A percentile compares a stretch with the other conserved stretches of the same genome.
phyloP scores from a whole-genome alignment of 768 basidiomycete genomes.

The Leccinum ochraceum region DNA sequence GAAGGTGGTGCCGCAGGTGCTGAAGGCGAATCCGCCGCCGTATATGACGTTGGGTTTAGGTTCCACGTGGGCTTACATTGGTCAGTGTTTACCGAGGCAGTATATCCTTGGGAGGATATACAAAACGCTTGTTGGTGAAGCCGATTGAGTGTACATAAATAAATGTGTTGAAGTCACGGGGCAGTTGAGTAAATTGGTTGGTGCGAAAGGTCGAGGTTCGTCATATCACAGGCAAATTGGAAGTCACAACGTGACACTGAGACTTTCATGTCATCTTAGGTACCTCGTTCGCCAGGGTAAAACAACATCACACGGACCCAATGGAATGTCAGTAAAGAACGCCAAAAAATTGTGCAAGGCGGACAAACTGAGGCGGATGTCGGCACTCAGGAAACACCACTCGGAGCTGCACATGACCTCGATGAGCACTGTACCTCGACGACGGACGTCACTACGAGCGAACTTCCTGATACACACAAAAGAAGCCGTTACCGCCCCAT shows the following conservation, averaged over 20 bases:
- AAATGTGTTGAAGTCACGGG: not conserved
- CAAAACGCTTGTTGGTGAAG: slow-evolving; percentile 19
- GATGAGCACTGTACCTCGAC: too few species aligned
- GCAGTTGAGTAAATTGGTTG: too few species aligned
- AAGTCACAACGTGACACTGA: too few species aligned
- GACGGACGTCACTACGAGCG: not conserved
- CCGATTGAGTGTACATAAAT: not conserved
- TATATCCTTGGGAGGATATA: slow-evolving; percentile 21
- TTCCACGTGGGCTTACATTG: slow-evolving; percentile 25
- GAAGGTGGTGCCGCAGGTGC: slow-evolving; percentile 48
- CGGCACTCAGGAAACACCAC: not conserved
- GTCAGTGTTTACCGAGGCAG: slow-evolving; percentile 28
- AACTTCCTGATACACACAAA: not conserved
- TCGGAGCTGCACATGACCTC: not conserved
- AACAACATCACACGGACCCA: too few species aligned
- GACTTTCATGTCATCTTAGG: too few species aligned
- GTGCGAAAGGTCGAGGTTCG: too few species aligned
- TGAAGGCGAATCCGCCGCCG: slow-evolving; percentile 48
- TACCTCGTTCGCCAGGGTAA: too few species aligned
- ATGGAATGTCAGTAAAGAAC: too few species aligned
- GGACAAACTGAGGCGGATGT: not conserved
- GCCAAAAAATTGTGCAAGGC: too few species aligned
- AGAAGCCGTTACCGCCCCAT: not conserved
- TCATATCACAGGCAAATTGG: too few species aligned
- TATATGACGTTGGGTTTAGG: slow-evolving; percentile 53